Percentiles rank a stretch among this genome's conserved stretches.
phyloP scores from a whole-genome alignment of 2,329 filamentous ascomycete genomes.

The Arachnopeziza araneosa region DNA sequence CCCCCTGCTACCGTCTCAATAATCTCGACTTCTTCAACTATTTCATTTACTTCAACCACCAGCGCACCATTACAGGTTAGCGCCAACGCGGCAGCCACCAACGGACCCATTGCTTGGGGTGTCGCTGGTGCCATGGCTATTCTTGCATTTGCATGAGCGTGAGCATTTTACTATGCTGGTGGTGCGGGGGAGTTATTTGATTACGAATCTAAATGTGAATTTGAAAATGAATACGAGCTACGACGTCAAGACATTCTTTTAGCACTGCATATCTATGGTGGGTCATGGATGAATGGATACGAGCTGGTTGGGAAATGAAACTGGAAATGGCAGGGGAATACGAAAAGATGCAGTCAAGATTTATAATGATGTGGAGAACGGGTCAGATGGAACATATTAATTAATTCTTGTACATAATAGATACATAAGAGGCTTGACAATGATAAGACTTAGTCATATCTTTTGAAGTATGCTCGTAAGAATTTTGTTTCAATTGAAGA shows the following conservation, averaged over 20 bases:
- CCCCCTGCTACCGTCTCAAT: conserved; percentile 16
- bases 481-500: no score
- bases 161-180: not conserved
- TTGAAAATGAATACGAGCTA: not conserved
- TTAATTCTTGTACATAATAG: no score
- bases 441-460: no score
- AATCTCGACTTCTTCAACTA: no score
- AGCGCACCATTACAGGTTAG: conserved; percentile 2
- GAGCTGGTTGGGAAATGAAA: not conserved
- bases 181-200: not conserved
- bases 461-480: conserved; percentile 20
- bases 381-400: no score
- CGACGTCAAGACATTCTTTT: not conserved
- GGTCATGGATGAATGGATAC: no score
- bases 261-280: not conserved
- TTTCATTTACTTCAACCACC: conserved; percentile 9
- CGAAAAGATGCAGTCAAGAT: not conserved
- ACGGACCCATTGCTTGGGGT: conserved; percentile 21
- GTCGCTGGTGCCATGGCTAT: conserved; percentile 26
- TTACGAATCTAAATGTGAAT: not conserved
- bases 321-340: not conserved
- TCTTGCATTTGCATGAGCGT: conserved; percentile 23
- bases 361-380: no score
- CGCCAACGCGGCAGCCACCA: conserved; percentile 14
- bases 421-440: no score